Evolutionary conservation across 2,329 filamentous ascomycete genomes (phyloP).

Genomic region (Gremmenia infestans): DNA sequence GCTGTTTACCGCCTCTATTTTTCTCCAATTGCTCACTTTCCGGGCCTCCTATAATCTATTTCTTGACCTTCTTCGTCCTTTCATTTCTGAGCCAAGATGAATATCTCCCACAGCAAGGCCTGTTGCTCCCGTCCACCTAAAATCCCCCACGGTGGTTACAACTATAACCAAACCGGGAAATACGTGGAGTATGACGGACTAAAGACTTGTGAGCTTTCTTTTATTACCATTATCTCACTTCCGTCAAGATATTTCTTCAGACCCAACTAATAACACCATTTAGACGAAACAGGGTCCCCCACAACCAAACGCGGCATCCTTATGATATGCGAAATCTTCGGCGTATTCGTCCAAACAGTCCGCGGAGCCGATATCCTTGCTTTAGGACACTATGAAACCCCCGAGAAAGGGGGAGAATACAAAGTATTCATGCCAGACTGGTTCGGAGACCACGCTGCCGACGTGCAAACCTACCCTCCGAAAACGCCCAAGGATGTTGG

Average conservation of each 20-base stretch:
- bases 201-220: constrained; percentile 28
- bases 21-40: constrained; percentile 31
- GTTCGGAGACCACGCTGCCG: constrained; percentile 57
- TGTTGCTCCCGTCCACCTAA: constrained; percentile 24
- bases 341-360: constrained; percentile 63
- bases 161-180: constrained; percentile 27
- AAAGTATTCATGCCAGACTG: constrained; percentile 87
- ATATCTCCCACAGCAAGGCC: constrained; percentile 14
- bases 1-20: constrained; percentile 30
- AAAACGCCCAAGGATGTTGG: constrained; percentile 16
- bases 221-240: background rate
- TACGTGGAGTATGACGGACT: constrained; percentile 29
- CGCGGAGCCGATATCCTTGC: constrained; percentile 65
- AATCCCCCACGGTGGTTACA: constrained; percentile 30
- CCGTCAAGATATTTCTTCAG: background rate
- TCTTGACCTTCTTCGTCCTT: background rate
- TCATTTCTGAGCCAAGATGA: background rate
- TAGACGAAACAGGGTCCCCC: constrained; percentile 42
- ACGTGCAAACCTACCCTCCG: constrained; percentile 13
- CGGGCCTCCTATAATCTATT: constrained; percentile 16
- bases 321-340: constrained; percentile 61
- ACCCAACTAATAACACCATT: constrained; percentile 40
- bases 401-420: constrained; percentile 52
- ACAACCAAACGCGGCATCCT: constrained; percentile 52
- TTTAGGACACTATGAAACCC: constrained; percentile 32